phyloP scores from a whole-genome alignment of 441 rosid species.

The Jatropha multifida region DNA sequence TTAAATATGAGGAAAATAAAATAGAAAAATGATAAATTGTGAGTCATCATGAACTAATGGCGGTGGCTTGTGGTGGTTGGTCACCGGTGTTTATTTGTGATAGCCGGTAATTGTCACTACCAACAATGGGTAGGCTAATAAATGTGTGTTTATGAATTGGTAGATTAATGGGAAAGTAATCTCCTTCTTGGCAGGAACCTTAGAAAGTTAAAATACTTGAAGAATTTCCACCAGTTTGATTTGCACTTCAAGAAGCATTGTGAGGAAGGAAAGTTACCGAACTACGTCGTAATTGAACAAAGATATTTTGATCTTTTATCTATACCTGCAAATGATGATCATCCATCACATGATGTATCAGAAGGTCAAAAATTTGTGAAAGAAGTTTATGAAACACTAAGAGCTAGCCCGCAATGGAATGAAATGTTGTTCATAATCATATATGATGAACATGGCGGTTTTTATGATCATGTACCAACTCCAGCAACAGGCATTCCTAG shows the following conservation, averaged over 20 bases:
- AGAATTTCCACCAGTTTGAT: constrained; percentile 65
- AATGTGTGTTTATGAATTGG: background rate
- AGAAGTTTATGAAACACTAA: constrained; percentile 74
- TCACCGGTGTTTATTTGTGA: no score
- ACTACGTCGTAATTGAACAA: constrained; percentile 74
- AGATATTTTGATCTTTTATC: constrained; percentile 54
- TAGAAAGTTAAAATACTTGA: constrained; percentile 65
- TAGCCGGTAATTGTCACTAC: no score
- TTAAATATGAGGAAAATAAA: no score
- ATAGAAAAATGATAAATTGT: no score
- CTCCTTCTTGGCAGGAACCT: constrained; percentile 46
- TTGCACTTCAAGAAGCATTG: constrained; percentile 69
- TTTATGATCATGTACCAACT: constrained; percentile 87
- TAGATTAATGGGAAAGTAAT: background rate
- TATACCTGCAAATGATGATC: constrained; percentile 74
- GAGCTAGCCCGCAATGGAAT: constrained; percentile 89
- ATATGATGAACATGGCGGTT: constrained; percentile 96
- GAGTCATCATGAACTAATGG: no score
- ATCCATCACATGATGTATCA: constrained; percentile 73
- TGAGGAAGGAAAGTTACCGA: constrained; percentile 78
- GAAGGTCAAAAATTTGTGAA: constrained; percentile 77
- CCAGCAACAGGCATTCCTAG: constrained; percentile 73
- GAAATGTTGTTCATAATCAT: constrained; percentile 56
- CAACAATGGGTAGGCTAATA: no score
- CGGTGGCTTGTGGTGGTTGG: no score